Percentiles rank a stretch among this genome's conserved stretches.
Conservation (phyloP, 148 eudicot species). For the Selenicereus undatus region DNA sequence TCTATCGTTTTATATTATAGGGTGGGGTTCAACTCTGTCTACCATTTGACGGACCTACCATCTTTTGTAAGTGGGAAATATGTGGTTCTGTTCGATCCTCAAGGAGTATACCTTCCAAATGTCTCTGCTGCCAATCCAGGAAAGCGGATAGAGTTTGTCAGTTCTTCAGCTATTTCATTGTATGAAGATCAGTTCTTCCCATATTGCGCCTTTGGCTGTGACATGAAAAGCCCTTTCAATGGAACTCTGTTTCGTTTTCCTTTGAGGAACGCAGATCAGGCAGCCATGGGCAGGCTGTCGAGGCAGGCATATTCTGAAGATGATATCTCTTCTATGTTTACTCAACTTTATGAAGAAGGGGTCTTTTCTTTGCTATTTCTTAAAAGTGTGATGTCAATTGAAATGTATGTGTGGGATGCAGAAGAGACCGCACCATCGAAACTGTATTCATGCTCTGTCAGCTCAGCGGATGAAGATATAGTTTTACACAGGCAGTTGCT, state of each 20-base stretch:
- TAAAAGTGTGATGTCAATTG: conserved; percentile 74
- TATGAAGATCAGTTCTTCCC: conserved; percentile 91
- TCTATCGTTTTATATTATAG: conserved; percentile 36
- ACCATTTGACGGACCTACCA: conserved; percentile 97
- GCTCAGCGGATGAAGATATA: conserved; percentile 51
- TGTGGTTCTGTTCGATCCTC: conserved; percentile 94
- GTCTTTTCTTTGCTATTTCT: conserved; percentile 78
- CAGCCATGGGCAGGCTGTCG: conserved; percentile 85
- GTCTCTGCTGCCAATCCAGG: conserved; percentile 93
- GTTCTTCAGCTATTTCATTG: conserved; percentile 76
- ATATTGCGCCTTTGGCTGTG: conserved; percentile 92
- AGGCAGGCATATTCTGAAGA: conserved; percentile 89
- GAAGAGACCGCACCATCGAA: conserved; percentile 65
- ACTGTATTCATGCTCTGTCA: conserved; percentile 71
- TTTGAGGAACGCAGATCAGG: conserved; percentile 89
- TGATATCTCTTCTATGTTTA: conserved; percentile 76
- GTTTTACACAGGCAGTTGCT: conserved; percentile 86
- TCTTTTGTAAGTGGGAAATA: conserved; percentile 96
- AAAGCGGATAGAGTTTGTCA: conserved; percentile 88
- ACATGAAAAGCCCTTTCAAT: conserved; percentile 73
- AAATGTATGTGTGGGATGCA: conserved; percentile 89
- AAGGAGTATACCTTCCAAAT: conserved; percentile 91
- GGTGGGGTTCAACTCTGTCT: conserved; percentile 99
- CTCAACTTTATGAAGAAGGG: conserved; percentile 86
- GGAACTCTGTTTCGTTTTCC: conserved; percentile 99